Evolutionary conservation across 176 grass and related monocot species (phyloP).

Genomic region (Oryza coarctata): DNA sequence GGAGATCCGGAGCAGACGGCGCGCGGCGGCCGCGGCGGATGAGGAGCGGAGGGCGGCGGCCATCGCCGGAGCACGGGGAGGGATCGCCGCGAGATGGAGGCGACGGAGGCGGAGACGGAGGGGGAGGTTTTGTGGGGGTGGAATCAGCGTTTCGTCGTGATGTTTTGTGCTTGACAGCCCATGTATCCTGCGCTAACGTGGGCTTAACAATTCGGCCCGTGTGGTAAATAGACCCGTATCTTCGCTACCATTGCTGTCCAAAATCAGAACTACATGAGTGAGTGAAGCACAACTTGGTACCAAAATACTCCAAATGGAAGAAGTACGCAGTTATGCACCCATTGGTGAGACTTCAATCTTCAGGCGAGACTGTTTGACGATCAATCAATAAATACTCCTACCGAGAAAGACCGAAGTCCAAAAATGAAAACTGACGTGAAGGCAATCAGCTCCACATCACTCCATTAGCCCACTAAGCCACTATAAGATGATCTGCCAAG

Average conservation of each 20-base stretch:
- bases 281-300: too few species aligned
- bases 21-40: slow-evolving; percentile 35
- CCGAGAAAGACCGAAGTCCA: neutral
- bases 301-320: too few species aligned
- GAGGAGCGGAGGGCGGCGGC: slow-evolving; percentile 59
- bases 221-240: too few species aligned
- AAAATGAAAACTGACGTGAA: neutral
- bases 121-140: neutral
- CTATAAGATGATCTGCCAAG: neutral
- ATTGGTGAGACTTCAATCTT: too few species aligned
- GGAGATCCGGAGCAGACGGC: slow-evolving; percentile 37
- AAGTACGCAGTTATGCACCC: too few species aligned
- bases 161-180: neutral
- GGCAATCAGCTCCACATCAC: neutral
- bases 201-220: neutral
- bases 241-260: too few species aligned
- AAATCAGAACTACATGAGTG: too few species aligned
- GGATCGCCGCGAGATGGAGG: slow-evolving; percentile 28
- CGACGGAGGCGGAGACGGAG: neutral
- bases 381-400: neutral
- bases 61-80: slow-evolving; percentile 33
- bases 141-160: neutral
- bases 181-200: neutral
- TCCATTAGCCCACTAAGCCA: neutral
- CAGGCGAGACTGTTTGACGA: neutral